A percentile compares a stretch with the other conserved stretches of the same genome.
Conservation (phyloP, 2,329 filamentous ascomycete genomes). For the Venturia pyrina region DNA sequence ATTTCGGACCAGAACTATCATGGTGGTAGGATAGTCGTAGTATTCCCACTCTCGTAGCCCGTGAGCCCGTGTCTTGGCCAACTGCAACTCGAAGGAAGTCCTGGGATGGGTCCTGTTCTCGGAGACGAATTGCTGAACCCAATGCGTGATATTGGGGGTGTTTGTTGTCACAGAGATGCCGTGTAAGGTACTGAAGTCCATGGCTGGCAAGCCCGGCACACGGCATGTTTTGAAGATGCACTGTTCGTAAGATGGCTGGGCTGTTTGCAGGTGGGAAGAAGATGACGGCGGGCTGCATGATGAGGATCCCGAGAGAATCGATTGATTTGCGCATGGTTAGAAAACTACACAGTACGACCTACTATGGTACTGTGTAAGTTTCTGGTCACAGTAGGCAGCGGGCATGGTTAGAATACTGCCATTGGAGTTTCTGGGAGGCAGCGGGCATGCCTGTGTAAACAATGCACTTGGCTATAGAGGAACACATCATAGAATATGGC, state of each 20-base stretch:
- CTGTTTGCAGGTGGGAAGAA: background rate
- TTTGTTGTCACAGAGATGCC: too few relatives aligned
- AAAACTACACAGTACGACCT: too few relatives aligned
- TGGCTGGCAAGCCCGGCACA: too few relatives aligned
- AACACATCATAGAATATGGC: background rate
- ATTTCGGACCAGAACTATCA: background rate
- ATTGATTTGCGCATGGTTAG: background rate
- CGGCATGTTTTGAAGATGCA: background rate
- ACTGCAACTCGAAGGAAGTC: background rate
- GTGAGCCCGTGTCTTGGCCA: background rate
- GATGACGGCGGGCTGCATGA: background rate
- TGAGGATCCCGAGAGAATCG: background rate
- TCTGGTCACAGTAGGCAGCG: too few relatives aligned
- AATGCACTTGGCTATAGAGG: background rate
- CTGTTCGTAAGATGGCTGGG: background rate
- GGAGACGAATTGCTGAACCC: background rate
- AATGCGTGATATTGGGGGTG: background rate
- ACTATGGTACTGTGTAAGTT: too few relatives aligned
- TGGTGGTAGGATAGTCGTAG: background rate
- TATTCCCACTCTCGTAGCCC: background rate
- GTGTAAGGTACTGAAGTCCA: too few relatives aligned
- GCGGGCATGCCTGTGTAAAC: too few relatives aligned
- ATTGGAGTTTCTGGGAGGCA: too few relatives aligned
- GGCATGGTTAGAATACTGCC: too few relatives aligned
- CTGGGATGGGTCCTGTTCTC: background rate